Conservation (phyloP, 148 eudicot genomes). For the Silene conica region DNA sequence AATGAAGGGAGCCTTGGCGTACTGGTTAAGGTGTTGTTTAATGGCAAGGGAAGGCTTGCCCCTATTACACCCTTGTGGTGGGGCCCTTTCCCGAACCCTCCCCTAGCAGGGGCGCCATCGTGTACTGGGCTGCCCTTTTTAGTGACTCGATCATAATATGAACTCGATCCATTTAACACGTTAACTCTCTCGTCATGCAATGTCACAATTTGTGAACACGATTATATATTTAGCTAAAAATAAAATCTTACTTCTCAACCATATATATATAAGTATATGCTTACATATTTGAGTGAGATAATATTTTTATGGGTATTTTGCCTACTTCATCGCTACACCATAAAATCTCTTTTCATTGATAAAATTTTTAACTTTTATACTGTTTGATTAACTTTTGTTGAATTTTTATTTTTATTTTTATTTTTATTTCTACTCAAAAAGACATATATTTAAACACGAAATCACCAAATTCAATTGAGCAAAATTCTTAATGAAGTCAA, state of each 20-base stretch:
- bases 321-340: conserved; percentile 14
- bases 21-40: too few relatives aligned
- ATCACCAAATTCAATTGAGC: not conserved
- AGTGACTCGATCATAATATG: too few relatives aligned
- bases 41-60: too few relatives aligned
- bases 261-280: not conserved
- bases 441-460: not conserved
- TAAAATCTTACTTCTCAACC: not conserved
- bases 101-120: too few relatives aligned
- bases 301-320: conserved; percentile 2
- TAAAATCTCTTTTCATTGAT: not conserved
- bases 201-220: too few relatives aligned
- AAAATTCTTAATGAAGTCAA: not conserved
- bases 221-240: too few relatives aligned
- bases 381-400: not conserved
- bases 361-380: not conserved
- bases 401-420: not conserved
- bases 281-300: not conserved
- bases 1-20: too few relatives aligned
- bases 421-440: not conserved
- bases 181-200: too few relatives aligned
- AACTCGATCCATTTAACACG: too few relatives aligned
- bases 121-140: too few relatives aligned
- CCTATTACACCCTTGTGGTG: too few relatives aligned
- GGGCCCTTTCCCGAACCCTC: too few relatives aligned